Evolutionary conservation across 148 eudicot species (phyloP), one percentile per base, ranked within the genome.

Genomic region (Pharnaceum exiguum): DNA sequence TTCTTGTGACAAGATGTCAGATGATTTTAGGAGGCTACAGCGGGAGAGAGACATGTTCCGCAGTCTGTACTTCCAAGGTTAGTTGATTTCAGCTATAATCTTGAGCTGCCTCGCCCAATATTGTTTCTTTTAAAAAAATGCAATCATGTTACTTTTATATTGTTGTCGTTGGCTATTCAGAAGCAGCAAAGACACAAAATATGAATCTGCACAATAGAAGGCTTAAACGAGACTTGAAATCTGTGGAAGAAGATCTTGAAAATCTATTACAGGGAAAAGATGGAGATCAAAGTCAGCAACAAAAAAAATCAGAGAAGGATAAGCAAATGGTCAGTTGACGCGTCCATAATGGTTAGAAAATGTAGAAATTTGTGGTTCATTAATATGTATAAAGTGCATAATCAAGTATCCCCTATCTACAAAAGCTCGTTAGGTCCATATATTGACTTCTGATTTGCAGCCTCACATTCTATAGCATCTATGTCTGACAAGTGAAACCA

Each of bases 321-420:
- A 23, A 7, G 24, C 27, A 46, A 46, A 65, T 55, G 69, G 62
- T 65, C 3, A 65, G 61, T 65, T 10, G 37, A 32, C 22, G 48
- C 44, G 22, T 47, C 12, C 2, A 5, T 36, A 2, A 5, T n/a
- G n/a, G n/a, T n/a, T n/a, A n/a, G n/a, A n/a, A n/a, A n/a, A n/a
- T n/a, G n/a, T n/a, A n/a, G n/a, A n/a, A n/a, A n/a, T n/a, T n/a
- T n/a, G n/a, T n/a, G n/a, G n/a, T n/a, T n/a, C n/a, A n/a, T n/a
- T n/a, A n/a, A n/a, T n/a, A n/a, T n/a, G n/a, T n/a, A n/a, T n/a
- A n/a, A n/a, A n/a, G n/a, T n/a, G n/a, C n/a, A n/a, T n/a, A n/a
- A n/a, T n/a, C n/a, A n/a, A n/a, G n/a, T n/a, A n/a, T n/a, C n/a
- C n/a, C n/a, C n/a, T n/a, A n/a, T n/a, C n/a, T n/a, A n/a, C n/a